Evolutionary conservation across 2,329 filamentous ascomycete genomes (phyloP), one percentile per base, ranked within the genome.

Genomic region (Aspergillus brasiliensis): DNA sequence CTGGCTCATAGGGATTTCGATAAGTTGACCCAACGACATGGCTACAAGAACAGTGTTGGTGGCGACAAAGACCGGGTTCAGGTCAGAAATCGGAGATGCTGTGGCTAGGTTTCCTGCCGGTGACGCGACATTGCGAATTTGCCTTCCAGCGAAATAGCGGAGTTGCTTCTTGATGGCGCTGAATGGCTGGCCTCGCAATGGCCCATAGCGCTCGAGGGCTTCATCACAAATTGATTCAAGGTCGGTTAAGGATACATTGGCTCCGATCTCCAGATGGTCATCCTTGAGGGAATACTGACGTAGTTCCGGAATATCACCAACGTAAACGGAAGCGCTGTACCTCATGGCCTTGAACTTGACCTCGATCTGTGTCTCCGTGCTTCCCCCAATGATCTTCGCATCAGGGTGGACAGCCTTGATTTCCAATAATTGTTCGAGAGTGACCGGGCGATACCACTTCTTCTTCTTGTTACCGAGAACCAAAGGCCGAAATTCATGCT

Each of bases 91-190:
- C 0, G 95, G 95, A 23, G 92, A 97, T 0, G 95, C 95, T 0
- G 95, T 99, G 1, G 90, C 93, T 31, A 99, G 78, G 70, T 98
- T 99, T 46, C 95, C 95, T 0, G 95, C 95, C 0, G 93, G 94
- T 0, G 95, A 97, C 28, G 94, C 95, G n/a, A 97, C 94, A 70
- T 98, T 99, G 67, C 95, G 86, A 71, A 99, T 98, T 71, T 99
- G 95, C 49, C 95, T 83, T 48, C 95, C 95, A 54, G 94, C 95
- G 76, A 99, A 98, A 74, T 94, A 97, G 65, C 90, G 90, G 57
- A 99, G 86, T 74, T 98, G 94, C 75, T 97, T 98, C 71, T 94
- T 84, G 60, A 98, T 95, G 0, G 91, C 92, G n/a, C 84, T 83
- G 73, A 98, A 97, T 0, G 95, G 88, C 70, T 98, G 95, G 0